Conservation (phyloP, 208 protist species). For the Willaertia magna region DNA sequence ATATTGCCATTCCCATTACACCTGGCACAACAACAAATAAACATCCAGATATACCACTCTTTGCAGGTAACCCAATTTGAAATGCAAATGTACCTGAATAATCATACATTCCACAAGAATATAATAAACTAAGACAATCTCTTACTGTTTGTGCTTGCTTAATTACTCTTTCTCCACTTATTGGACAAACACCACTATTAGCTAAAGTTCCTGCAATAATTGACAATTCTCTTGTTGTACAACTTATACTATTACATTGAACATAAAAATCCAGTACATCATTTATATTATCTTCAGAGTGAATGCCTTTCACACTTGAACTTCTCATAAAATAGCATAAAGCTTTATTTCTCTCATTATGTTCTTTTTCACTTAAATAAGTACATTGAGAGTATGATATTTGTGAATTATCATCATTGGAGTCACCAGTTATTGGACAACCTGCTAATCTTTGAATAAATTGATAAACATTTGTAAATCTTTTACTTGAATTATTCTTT, state of each 20-base stretch:
- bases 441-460: neutral
- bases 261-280: constrained; percentile 34
- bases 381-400: neutral
- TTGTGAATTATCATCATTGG: neutral
- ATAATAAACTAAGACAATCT: constrained; percentile 13
- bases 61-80: constrained; percentile 30
- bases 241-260: constrained; percentile 23
- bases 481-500: neutral
- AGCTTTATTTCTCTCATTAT: neutral
- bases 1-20: constrained; percentile 17
- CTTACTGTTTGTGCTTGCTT: constrained; percentile 8
- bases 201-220: constrained; percentile 32
- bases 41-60: constrained; percentile 22
- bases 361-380: neutral
- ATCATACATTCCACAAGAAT: constrained; percentile 36
- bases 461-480: neutral
- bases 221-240: constrained; percentile 23
- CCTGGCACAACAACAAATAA: constrained; percentile 24
- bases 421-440: neutral
- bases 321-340: neutral
- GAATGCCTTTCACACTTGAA: neutral
- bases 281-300: constrained; percentile 26
- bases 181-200: constrained; percentile 31
- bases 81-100: constrained; percentile 29
- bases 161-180: constrained; percentile 25